Evolutionary conservation across 2,329 filamentous ascomycete species (phyloP).

Genomic region (Hypocrella siamensis): DNA sequence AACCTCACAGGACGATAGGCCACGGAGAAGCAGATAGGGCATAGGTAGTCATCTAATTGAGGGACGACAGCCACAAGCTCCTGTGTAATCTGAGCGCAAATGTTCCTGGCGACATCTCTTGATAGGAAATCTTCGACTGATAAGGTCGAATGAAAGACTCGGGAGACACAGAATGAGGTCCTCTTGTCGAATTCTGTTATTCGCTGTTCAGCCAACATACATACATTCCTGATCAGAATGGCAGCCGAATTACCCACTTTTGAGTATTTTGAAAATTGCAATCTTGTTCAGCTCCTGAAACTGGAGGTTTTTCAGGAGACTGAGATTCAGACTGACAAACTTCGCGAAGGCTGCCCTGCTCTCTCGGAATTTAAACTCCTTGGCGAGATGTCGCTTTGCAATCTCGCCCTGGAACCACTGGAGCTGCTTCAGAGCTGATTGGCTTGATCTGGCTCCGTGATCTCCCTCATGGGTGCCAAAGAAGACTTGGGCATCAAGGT

Average conservation of each 20-base stretch:
- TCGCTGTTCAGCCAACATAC: too few species aligned
- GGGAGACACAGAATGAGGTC: slow-evolving; percentile 55
- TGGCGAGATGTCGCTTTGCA: slow-evolving; percentile 38
- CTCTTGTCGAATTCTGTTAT: slow-evolving; percentile 86
- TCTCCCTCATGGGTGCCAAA: slow-evolving; percentile 63
- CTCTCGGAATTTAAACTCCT: slow-evolving; percentile 48
- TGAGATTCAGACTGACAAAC: slow-evolving; percentile 59
- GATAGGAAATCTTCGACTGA: slow-evolving; percentile 45
- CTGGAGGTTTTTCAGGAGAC: slow-evolving; percentile 62
- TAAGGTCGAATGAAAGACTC: slow-evolving; percentile 43
- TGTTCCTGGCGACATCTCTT: slow-evolving; percentile 54
- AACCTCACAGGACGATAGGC: slow-evolving; percentile 72
- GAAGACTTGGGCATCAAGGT: slow-evolving; percentile 66
- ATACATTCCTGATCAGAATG: neutral
- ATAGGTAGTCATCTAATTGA: slow-evolving; percentile 71
- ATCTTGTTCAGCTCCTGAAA: slow-evolving; percentile 74
- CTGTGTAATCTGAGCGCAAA: slow-evolving; percentile 59
- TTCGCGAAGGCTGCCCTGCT: slow-evolving; percentile 48
- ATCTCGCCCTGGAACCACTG: slow-evolving; percentile 59
- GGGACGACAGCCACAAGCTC: slow-evolving; percentile 61
- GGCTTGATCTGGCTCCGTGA: slow-evolving; percentile 50
- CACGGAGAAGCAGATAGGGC: slow-evolving; percentile 64
- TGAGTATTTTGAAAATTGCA: slow-evolving; percentile 70
- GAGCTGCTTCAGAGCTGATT: slow-evolving; percentile 50
- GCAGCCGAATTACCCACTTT: slow-evolving; percentile 38